These are phyloP conservation scores for Balamuthia mandrillaris DNA, from an alignment of 208 protist species.

Conservation along the genomic window DNA sequence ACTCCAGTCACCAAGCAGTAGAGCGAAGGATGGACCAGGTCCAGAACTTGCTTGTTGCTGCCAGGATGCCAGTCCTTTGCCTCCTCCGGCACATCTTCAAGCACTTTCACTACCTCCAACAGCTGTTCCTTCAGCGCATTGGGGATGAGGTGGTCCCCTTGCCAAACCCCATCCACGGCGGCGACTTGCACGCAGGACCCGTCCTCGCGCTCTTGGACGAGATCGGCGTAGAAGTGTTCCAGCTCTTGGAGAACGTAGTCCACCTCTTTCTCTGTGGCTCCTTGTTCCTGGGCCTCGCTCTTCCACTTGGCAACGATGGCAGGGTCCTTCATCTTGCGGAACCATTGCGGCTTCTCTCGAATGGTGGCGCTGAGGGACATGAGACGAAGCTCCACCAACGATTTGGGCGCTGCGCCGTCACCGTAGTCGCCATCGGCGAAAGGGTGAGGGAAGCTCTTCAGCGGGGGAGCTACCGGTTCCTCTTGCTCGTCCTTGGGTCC, in stretches of 20 bases:
- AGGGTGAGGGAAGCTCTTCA: not conserved
- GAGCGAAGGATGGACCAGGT: slow-evolving; percentile 63
- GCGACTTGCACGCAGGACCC: too few relatives aligned
- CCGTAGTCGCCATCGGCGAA: not conserved
- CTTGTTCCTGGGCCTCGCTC: not conserved
- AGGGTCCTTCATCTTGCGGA: not conserved
- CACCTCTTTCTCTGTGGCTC: not conserved
- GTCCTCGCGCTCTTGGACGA: too few relatives aligned
- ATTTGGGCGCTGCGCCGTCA: not conserved
- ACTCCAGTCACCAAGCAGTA: slow-evolving; percentile 49
- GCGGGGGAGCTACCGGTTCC: too few relatives aligned
- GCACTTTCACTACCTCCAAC: not conserved
- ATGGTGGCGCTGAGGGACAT: not conserved
- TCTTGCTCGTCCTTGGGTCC: too few relatives aligned
- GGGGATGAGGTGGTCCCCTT: not conserved
- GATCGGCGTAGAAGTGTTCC: not conserved
- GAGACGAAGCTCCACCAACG: not conserved
- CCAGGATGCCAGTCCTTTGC: slow-evolving; percentile 41
- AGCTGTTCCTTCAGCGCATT: not conserved
- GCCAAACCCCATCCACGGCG: not conserved
- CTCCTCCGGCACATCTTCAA: slow-evolving; percentile 3
- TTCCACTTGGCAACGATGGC: not conserved
- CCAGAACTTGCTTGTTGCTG: slow-evolving; percentile 37
- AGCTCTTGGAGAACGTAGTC: not conserved
- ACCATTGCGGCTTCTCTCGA: not conserved